A percentile compares a stretch with the other conserved stretches of the same genome.
These are phyloP conservation scores for Pseudoperonospora humuli DNA, from an alignment of 352 stramenopile species.

Conservation along the genomic window DNA sequence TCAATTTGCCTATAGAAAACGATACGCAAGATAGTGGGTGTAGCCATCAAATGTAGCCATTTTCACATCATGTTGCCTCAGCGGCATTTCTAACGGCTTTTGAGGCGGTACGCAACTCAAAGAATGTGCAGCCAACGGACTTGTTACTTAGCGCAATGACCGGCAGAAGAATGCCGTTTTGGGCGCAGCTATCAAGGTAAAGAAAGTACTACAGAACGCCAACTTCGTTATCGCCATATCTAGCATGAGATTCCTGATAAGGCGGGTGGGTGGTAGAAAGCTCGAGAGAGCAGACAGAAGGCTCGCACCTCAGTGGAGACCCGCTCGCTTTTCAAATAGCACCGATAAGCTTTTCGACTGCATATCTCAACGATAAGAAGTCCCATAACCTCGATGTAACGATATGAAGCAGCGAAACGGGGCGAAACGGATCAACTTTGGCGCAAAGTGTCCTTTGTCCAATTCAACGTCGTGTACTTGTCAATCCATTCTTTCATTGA, in stretches of 20 bases:
- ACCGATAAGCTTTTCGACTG: neutral
- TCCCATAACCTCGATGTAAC: conserved; percentile 18
- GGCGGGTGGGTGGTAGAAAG: too few species aligned
- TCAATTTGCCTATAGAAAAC: too few species aligned
- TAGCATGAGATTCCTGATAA: too few species aligned
- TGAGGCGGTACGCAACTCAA: neutral
- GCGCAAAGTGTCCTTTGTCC: neutral
- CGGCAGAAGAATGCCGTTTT: conserved; percentile 17
- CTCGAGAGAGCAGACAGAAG: too few species aligned
- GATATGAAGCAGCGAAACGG: conserved; percentile 15
- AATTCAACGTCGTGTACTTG: conserved; percentile 3
- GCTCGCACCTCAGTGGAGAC: too few species aligned
- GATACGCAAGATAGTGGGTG: too few species aligned
- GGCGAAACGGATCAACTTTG: conserved; percentile 17
- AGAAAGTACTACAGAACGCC: conserved; percentile 6
- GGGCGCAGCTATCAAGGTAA: neutral
- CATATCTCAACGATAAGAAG: conserved; percentile 7
- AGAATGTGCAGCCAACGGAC: conserved; percentile 12
- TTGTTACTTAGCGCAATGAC: conserved; percentile 15
- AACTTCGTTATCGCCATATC: conserved; percentile 21
- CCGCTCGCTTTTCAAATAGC: conserved; percentile 2
- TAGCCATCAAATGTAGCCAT: conserved; percentile 21
- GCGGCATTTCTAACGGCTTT: conserved; percentile 7
- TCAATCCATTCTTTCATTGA: conserved; percentile 7
- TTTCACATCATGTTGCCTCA: neutral